Evolutionary conservation across 2,329 filamentous ascomycete genomes (phyloP), one percentile per base, ranked within the genome.

Genomic region (Aspergillus glaucus): DNA sequence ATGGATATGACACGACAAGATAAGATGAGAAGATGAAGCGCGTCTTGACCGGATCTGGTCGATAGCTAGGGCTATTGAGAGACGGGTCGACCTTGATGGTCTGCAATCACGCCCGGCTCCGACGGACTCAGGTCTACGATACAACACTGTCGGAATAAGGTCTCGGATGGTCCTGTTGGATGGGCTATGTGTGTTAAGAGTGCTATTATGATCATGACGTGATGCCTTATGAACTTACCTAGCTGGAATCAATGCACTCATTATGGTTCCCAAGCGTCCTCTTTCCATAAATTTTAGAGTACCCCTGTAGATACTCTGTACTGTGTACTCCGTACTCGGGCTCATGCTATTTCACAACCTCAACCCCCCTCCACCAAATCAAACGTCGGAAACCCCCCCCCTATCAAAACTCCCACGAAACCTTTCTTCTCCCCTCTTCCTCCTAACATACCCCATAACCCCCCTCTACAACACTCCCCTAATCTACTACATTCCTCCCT

Each of bases 91-190:
- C 36, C 19, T 22, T 43, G 32, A 34, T 15, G 21, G 22, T 19
- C 44, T 15, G 41, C 41, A 22, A 21, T 37, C 24, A 28, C 41
- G 15, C 30, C 48, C 46, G 43, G 48, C 49, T 49, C 45, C 48
- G 46, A 46, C 42, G 3, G 26, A 30, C 26, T 30, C 10, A 30
- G 10, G 2, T 12, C 26, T 12, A 30, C 9, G 26, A 30, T 12
- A 30, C 26, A 30, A 10, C 10, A 12, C 4, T 12, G 26, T 30
- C 26, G 26, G 26, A 30, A 30, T 30, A 30, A 30, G 26, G 26
- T 30, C 10, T 30, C 26, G 26, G 26, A 30, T 30, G 26, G 26
- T 12, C 26, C 8, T 2, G 10, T 30, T 30, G 26, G 26, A 30
- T 30, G 26, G 17, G 10, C 12, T 40, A 40, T 17, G 22, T 22